Evolutionary conservation across 495 filamentous ascomycete genomes (phyloP).

Genomic region (Polyplosphaeria fusca): DNA sequence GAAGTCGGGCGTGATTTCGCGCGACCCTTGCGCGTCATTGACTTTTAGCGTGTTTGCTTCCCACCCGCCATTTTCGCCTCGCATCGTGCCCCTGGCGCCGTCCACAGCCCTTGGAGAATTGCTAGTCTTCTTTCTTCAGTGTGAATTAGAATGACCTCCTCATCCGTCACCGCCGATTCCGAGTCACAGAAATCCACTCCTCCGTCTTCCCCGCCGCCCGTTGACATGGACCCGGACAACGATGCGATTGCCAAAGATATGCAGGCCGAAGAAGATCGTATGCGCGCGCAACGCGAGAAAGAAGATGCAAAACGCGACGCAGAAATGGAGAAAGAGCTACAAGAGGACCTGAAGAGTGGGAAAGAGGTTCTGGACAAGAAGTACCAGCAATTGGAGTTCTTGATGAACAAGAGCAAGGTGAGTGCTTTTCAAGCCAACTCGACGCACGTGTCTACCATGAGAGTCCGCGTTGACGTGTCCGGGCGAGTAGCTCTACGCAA

Average conservation of each 20-base stretch:
- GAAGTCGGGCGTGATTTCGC: too few relatives aligned
- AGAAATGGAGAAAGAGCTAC: conserved; percentile 47
- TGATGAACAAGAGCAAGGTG: conserved; percentile 48
- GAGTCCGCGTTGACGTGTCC: too few relatives aligned
- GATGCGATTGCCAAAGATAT: conserved; percentile 39
- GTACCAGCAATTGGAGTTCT: conserved; percentile 50
- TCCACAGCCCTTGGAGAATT: neutral
- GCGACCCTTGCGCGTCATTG: too few relatives aligned
- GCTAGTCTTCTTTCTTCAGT: neutral
- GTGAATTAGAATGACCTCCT: conserved; percentile 14
- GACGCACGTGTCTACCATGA: too few relatives aligned
- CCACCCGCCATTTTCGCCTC: neutral
- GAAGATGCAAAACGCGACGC: conserved; percentile 49
- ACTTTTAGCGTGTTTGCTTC: neutral
- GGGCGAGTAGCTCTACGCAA: conserved; percentile 46
- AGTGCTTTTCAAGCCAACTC: conserved; percentile 1
- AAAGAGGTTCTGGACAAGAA: conserved; percentile 51
- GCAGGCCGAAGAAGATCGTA: conserved; percentile 53
- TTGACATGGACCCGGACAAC: conserved; percentile 17
- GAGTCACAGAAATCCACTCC: conserved; percentile 32
- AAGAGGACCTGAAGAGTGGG: conserved; percentile 44
- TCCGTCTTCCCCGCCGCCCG: conserved; percentile 29
- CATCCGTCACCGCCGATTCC: conserved; percentile 20
- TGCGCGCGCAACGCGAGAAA: conserved; percentile 48
- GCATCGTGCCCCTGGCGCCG: neutral